A percentile compares a stretch with the other conserved stretches of the same genome.
Conservation (phyloP, 495 filamentous ascomycete species). For the Podospora conica region DNA sequence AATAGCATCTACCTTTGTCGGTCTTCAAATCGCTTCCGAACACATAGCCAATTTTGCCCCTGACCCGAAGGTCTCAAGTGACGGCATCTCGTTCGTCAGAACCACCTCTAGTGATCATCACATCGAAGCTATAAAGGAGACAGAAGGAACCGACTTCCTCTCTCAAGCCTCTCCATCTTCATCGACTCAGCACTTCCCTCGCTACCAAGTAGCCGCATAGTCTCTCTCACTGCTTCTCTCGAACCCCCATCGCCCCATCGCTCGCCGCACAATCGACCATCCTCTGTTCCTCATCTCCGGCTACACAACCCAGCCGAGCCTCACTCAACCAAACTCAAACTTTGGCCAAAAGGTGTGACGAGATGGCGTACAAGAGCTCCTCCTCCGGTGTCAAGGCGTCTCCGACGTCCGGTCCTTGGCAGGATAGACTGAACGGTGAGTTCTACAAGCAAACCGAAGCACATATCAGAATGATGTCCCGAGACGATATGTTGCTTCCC, state of each 20-base stretch:
- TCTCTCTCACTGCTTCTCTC: not conserved
- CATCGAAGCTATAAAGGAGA: constrained; percentile 11
- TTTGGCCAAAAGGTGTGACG: not conserved
- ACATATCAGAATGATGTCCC: not conserved
- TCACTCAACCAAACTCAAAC: not conserved
- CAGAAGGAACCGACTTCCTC: not conserved
- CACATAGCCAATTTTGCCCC: constrained; percentile 33
- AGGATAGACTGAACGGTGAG: constrained; percentile 26
- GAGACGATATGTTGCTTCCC: not conserved
- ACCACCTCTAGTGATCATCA: not conserved
- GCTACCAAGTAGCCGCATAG: not conserved
- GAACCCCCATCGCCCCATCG: not conserved
- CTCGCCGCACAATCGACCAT: not conserved
- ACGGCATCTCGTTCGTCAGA: not conserved
- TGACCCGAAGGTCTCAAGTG: constrained; percentile 10
- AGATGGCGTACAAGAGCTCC: constrained; percentile 16
- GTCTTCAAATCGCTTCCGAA: constrained; percentile 39
- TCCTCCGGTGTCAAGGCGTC: not conserved
- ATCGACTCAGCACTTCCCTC: not conserved
- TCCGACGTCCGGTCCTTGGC: constrained; percentile 15
- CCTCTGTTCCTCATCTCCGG: not conserved
- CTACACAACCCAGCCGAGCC: not conserved
- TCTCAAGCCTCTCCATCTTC: not conserved
- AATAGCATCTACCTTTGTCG: constrained; percentile 12
- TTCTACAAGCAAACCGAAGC: not conserved